Conservation (phyloP, 176 grass and related monocot genomes). For the Leersia perrieri region DNA sequence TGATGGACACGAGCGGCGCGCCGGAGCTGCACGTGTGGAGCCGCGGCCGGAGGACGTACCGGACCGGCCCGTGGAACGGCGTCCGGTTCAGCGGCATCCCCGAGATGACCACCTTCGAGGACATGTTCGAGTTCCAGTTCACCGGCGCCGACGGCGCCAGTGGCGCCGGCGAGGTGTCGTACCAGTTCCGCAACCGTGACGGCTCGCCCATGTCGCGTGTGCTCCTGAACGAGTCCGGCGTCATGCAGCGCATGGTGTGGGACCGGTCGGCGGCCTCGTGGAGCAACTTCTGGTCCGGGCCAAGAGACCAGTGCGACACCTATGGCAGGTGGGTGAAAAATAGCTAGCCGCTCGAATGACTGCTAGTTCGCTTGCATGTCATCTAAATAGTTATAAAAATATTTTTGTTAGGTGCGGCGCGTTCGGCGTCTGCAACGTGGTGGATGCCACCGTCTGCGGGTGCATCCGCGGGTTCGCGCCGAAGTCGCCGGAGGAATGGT, state of each 20-base stretch:
- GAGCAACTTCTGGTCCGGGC: constrained; percentile 43
- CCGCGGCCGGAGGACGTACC: background rate
- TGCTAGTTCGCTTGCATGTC: too few species aligned
- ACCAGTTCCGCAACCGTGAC: constrained; percentile 20
- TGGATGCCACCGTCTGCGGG: constrained; percentile 20
- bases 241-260: constrained; percentile 54
- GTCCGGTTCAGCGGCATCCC: constrained; percentile 49
- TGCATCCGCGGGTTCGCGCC: constrained; percentile 34
- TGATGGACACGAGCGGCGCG: constrained; percentile 44
- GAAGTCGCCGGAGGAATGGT: constrained; percentile 30
- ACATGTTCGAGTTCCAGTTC: constrained; percentile 42
- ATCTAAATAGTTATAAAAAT: too few species aligned
- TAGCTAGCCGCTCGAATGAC: too few species aligned
- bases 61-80: constrained; percentile 59
- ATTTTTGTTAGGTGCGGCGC: too few species aligned
- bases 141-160: background rate
- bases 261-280: background rate
- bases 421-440: constrained; percentile 43
- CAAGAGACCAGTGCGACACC: constrained; percentile 43
- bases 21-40: constrained; percentile 43
- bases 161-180: constrained; percentile 44
- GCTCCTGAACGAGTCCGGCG: constrained; percentile 41
- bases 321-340: too few species aligned
- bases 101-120: constrained; percentile 44
- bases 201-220: constrained; percentile 31